Percentiles rank a stretch among this genome's conserved stretches.
Evolutionary conservation across 495 filamentous ascomycete species (phyloP).

Genomic region (Penicillium macrosclerotiorum): DNA sequence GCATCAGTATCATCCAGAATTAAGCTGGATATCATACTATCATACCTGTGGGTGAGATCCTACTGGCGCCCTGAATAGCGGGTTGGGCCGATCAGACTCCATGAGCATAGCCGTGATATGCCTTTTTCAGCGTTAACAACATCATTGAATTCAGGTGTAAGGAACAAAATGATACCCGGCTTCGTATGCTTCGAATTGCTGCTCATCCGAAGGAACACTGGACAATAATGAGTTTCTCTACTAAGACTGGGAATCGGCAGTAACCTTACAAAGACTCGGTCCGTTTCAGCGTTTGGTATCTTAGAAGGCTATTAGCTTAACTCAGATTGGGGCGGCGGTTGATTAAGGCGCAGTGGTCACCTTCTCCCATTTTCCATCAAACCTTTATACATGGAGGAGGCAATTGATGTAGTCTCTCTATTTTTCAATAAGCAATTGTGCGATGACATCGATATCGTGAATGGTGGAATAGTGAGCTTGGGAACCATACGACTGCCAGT

Average conservation of each 20-base stretch:
- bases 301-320: too few species aligned
- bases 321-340: too few species aligned
- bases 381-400: constrained; percentile 9
- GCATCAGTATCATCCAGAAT: neutral
- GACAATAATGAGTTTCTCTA: neutral
- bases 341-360: too few species aligned
- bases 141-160: neutral
- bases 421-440: too few species aligned
- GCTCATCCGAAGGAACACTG: constrained; percentile 11
- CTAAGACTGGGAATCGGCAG: neutral
- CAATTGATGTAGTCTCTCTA: constrained; percentile 19
- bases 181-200: constrained; percentile 13
- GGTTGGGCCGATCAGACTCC: constrained; percentile 3
- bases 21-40: too few species aligned
- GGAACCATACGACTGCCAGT: constrained; percentile 13
- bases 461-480: neutral
- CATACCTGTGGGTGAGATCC: too few species aligned
- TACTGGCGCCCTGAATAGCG: constrained; percentile 10
- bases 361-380: constrained; percentile 11
- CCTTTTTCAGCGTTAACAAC: neutral
- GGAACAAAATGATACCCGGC: neutral
- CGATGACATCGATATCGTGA: too few species aligned
- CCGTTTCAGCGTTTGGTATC: too few species aligned
- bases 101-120: constrained; percentile 8
- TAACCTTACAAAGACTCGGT: neutral